Percentiles rank a stretch among this genome's conserved stretches.
Conservation (phyloP, 108 stramenopile species). For the Pseudonitzschia delicatissima region DNA sequence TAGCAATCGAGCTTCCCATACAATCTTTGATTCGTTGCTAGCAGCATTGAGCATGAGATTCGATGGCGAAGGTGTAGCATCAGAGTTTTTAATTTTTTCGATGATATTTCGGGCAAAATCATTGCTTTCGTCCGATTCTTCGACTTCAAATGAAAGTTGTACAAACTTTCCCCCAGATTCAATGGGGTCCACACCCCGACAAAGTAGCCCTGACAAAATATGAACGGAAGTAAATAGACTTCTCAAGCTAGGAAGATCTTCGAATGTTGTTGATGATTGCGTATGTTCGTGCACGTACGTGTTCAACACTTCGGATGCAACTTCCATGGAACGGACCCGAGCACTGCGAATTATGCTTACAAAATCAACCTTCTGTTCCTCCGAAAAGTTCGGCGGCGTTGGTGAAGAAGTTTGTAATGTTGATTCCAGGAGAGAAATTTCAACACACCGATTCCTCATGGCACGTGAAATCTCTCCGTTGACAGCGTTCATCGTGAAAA, state of each 20-base stretch:
- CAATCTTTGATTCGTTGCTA: background rate
- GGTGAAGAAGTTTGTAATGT: background rate
- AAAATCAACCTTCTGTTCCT: conserved; percentile 11
- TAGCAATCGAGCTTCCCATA: conserved; percentile 18
- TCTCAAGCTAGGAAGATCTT: conserved; percentile 13
- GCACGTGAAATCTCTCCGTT: conserved; percentile 96
- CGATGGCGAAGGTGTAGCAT: conserved; percentile 1
- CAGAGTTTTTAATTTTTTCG: background rate
- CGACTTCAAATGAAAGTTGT: conserved; percentile 23
- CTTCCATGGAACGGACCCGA: conserved; percentile 15
- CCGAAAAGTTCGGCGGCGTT: conserved; percentile 1
- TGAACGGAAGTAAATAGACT: background rate
- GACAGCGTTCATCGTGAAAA: conserved; percentile 87
- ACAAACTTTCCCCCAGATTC: conserved; percentile 1
- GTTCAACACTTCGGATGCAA: conserved; percentile 10
- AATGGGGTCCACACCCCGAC: conserved; percentile 12
- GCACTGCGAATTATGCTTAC: conserved; percentile 11
- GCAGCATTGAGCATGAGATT: background rate
- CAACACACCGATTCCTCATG: conserved; percentile 99
- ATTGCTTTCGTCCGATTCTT: conserved; percentile 3
- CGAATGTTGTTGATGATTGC: conserved; percentile 5
- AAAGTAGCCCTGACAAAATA: conserved; percentile 11
- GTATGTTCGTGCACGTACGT: conserved; percentile 8
- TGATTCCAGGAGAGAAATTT: conserved; percentile 59
- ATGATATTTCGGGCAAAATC: background rate